Base-by-base conservation (phyloP, 108 stramenopile species). In the Pseudonitzschia multiseries region DNA sequence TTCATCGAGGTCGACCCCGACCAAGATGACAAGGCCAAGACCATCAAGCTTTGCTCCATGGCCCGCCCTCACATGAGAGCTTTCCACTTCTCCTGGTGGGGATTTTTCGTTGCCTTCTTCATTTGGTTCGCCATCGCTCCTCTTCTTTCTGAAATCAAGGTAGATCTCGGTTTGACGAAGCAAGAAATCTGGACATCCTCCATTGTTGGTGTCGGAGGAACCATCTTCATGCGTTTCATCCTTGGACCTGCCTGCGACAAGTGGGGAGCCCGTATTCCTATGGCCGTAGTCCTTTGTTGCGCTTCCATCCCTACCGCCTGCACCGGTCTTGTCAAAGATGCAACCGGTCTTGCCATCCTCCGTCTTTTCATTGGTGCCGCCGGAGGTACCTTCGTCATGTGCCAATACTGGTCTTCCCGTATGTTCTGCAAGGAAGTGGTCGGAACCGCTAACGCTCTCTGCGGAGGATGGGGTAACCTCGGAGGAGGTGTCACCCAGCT, bases 41-140 rank as follows among this genome's bases (percentile, higher is more conserved):
- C 82, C 22, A 86, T 93, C 71, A 82, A 82, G 77, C 76, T 78
- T n/a, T 78, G 76, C 41, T 77, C 48, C 61, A 84, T 86, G 52
- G 57, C 76, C 53, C 79, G 92, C 26, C 94, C 94, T 15, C 94
- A 95, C 77, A 93, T 92, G 92, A 77, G 96, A 44, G 90, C 93
- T 17, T 96, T 96, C 75, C 96, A 96, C 78, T 78, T 80, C 66
- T 71, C 86, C 31, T 91, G 89, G 88, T 83, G 79, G 46, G 73
- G 48, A 70, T 77, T 83, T 84, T 89, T 92, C 79, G 70, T 76
- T 40, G 95, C 95, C 17, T 96, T 94, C 85, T 85, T 91, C 71
- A 86, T 85, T 61, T 97, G 96, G 96, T 97, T 97, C 78, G 83
- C 93, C 48, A 88, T 94, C 73, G 92, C 93, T 8, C 96, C 94